Conservation (phyloP, 352 stramenopile species). For the Thraustotheca clavata region DNA sequence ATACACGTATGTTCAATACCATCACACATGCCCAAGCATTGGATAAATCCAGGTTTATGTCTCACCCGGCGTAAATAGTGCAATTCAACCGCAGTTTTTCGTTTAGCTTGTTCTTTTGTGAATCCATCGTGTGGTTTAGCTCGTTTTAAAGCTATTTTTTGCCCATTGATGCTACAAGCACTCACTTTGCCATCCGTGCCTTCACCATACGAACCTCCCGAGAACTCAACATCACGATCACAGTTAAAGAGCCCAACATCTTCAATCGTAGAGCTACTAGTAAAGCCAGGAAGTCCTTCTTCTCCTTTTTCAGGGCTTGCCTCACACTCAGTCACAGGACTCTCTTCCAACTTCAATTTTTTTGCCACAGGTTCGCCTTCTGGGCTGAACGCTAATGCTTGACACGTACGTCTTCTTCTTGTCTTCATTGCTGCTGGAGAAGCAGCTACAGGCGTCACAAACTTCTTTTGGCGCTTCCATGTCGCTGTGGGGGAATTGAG, state of each 20-base stretch:
- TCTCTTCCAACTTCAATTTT: background rate
- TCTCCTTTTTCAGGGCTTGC: background rate
- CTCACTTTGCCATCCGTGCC: slow-evolving; percentile 74
- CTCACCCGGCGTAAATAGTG: slow-evolving; percentile 73
- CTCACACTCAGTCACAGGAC: slow-evolving; percentile 11
- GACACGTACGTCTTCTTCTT: slow-evolving; percentile 2
- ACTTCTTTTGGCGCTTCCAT: slow-evolving; percentile 24
- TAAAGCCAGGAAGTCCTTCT: slow-evolving; percentile 34
- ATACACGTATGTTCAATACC: slow-evolving; percentile 81
- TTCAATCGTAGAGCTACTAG: slow-evolving; percentile 71
- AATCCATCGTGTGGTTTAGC: slow-evolving; percentile 73
- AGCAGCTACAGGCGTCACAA: slow-evolving; percentile 12
- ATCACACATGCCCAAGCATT: slow-evolving; percentile 74
- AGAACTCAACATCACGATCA: slow-evolving; percentile 69
- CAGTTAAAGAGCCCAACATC: slow-evolving; percentile 82
- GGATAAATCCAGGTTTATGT: slow-evolving; percentile 65
- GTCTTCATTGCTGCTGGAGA: slow-evolving; percentile 15
- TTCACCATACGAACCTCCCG: slow-evolving; percentile 74
- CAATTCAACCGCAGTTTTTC: slow-evolving; percentile 59
- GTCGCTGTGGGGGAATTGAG: slow-evolving; percentile 15
- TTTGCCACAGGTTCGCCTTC: slow-evolving; percentile 4
- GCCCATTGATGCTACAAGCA: slow-evolving; percentile 59
- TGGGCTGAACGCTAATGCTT: slow-evolving; percentile 3
- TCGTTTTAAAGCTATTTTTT: slow-evolving; percentile 77
- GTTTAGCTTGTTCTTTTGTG: slow-evolving; percentile 68